phyloP scores from a whole-genome alignment of 2,329 filamentous ascomycete genomes.

The Lecanicillium sp. region DNA sequence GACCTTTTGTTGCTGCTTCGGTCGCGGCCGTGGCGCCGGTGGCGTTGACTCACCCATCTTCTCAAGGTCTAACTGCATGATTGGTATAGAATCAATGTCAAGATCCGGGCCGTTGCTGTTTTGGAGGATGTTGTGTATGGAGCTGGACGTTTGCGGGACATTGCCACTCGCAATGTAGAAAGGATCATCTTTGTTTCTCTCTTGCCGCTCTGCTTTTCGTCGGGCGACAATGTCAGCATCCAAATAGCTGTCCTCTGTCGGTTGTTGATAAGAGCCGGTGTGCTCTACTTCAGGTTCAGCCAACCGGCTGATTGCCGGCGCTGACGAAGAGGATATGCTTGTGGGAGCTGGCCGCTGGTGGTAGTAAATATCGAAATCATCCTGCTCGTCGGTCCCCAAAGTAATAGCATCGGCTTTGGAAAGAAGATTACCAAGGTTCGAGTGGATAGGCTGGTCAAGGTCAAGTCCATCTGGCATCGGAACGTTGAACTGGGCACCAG shows the following conservation, averaged over 20 bases:
- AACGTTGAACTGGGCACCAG: slow-evolving; percentile 77
- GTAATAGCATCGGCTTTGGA: slow-evolving; percentile 45
- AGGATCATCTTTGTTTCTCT: slow-evolving; percentile 85
- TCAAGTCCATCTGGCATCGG: slow-evolving; percentile 69
- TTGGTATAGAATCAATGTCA: slow-evolving; percentile 90
- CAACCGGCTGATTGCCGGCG: slow-evolving; percentile 47
- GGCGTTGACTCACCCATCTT: slow-evolving; percentile 29
- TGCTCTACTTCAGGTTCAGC: slow-evolving; percentile 41
- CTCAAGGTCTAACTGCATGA: slow-evolving; percentile 83
- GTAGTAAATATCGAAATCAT: slow-evolving; percentile 63
- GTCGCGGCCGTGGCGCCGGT: slow-evolving; percentile 24
- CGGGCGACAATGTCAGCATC: slow-evolving; percentile 68
- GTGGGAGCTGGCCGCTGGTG: slow-evolving; percentile 46
- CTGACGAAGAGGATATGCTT: slow-evolving; percentile 39
- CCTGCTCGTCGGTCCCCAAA: slow-evolving; percentile 45
- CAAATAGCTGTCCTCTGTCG: slow-evolving; percentile 55
- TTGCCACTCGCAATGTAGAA: slow-evolving; percentile 71
- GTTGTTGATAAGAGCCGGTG: slow-evolving; percentile 50
- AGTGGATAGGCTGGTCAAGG: slow-evolving; percentile 75
- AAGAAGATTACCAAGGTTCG: slow-evolving; percentile 61
- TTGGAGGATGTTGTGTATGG: slow-evolving; percentile 68
- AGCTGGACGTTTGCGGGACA: slow-evolving; percentile 60
- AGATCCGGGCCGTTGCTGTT: slow-evolving; percentile 69
- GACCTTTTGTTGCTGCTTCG: slow-evolving; percentile 50
- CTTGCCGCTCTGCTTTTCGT: slow-evolving; percentile 67